Conservation (phyloP, 257 asterid genomes). For the Coffea eugenioides region DNA sequence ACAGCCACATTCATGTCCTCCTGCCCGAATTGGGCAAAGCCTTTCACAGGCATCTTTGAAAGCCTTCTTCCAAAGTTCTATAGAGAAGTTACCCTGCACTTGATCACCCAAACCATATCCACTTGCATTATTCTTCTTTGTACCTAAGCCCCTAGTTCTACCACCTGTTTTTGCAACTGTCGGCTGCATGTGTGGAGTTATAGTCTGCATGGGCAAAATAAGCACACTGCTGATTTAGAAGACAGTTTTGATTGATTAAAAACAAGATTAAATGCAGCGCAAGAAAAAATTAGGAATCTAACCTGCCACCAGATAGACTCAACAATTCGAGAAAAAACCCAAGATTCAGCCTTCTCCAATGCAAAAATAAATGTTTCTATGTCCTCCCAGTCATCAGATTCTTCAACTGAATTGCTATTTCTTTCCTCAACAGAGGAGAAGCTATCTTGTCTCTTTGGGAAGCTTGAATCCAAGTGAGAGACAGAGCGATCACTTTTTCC, state of each 20-base stretch:
- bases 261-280: slow-evolving; percentile 1
- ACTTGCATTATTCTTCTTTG: slow-evolving; percentile 48
- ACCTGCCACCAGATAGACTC: slow-evolving; percentile 99
- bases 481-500: slow-evolving; percentile 14
- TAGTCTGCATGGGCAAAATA: slow-evolving; percentile 50
- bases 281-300: slow-evolving; percentile 15
- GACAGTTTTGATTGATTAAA: neutral
- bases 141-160: slow-evolving; percentile 30
- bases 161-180: slow-evolving; percentile 44
- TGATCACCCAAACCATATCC: slow-evolving; percentile 48
- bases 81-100: slow-evolving; percentile 72
- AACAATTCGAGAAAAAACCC: slow-evolving; percentile 83
- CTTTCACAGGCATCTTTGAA: slow-evolving; percentile 89
- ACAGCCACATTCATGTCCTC: slow-evolving; percentile 80
- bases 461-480: slow-evolving; percentile 19
- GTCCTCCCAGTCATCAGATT: slow-evolving; percentile 57
- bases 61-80: slow-evolving; percentile 89
- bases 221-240: slow-evolving; percentile 7
- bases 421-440: slow-evolving; percentile 4
- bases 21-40: slow-evolving; percentile 90
- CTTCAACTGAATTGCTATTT: slow-evolving; percentile 23
- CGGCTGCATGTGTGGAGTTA: slow-evolving; percentile 94
- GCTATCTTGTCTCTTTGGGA: slow-evolving; percentile 14
- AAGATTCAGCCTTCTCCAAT: slow-evolving; percentile 78
- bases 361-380: slow-evolving; percentile 59